Evolutionary conservation across 148 eudicot species (phyloP).

Genomic region (Vaccinium myrtillus): DNA sequence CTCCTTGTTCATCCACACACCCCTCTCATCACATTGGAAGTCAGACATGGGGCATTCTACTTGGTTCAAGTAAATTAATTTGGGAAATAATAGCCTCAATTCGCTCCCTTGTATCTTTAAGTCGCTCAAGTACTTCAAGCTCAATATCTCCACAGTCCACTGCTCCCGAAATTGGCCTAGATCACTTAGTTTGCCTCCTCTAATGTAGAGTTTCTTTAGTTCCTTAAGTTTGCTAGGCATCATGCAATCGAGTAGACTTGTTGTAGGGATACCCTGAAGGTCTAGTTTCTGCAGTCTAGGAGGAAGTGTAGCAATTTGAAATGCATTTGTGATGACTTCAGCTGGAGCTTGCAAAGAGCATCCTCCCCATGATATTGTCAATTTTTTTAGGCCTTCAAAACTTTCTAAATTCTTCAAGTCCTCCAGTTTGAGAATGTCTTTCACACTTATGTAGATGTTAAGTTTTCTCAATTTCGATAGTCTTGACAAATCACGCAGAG

Average conservation of each 20-base stretch:
- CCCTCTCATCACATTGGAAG: constrained; percentile 27
- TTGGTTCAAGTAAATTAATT: constrained; percentile 23
- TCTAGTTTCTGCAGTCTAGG: constrained; percentile 35
- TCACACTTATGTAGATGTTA: constrained; percentile 30
- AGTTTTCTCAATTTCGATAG: constrained; percentile 31
- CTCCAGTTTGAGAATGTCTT: constrained; percentile 1
- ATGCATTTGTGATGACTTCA: not conserved
- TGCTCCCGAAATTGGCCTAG: constrained; percentile 14
- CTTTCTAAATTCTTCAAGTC: constrained; percentile 1
- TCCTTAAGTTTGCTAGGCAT: constrained; percentile 11
- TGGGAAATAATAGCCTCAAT: not conserved
- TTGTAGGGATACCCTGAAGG: constrained; percentile 30
- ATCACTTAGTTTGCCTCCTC: constrained; percentile 37
- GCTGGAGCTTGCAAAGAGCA: not conserved
- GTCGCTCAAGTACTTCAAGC: not conserved
- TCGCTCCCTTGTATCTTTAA: not conserved
- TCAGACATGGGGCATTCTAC: constrained; percentile 22
- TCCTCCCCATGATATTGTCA: constrained; percentile 32
- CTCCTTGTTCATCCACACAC: constrained; percentile 24
- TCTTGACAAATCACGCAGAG: constrained; percentile 27
- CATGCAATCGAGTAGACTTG: constrained; percentile 18
- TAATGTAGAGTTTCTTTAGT: constrained; percentile 41
- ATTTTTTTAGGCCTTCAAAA: constrained; percentile 21
- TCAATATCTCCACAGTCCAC: constrained; percentile 32
- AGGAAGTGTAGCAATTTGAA: constrained; percentile 3